Base-by-base conservation (phyloP, 495 filamentous ascomycete genomes). In the Sabuloglossum arenarium region DNA sequence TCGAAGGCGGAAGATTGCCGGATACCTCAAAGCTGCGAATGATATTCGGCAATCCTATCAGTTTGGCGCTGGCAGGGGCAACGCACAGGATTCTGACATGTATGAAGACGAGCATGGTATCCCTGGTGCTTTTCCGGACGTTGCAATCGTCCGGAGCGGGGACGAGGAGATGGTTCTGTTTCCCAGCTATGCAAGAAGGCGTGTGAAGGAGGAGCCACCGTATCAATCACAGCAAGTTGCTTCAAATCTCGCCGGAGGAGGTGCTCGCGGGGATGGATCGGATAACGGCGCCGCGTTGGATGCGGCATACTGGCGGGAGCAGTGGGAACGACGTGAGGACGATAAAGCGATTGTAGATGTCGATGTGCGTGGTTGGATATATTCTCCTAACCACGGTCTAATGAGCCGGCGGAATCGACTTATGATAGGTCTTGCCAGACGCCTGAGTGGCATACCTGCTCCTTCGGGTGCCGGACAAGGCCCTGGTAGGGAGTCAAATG, bases 281-380 rank as follows among this genome's bases (percentile, higher is more conserved):
- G 30, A 56, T 21, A 59, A 58, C 50, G 58, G 60, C 10, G 53
- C 64, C 4, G 58, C 69, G 47, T 70, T 70, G 12, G 78, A 81
- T 59, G 74, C 76, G 19, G 79, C 82, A 53, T 87, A 82, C 62
- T 84, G 84, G 75, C 72, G 69, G 37, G 67, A 76, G 29, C 76
- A 85, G 61, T 89, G 82, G 82, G 74, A 83, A 19, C 73, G 74
- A 56, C 69, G 78, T 29, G 81, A 88, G 64, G 79, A 86, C 45
- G 82, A 86, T 56, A 82, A 83, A 63, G 84, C 87, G 12, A 70
- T 95, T 16, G 86, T 94, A 3, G 88, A 93, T 65, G 87, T 96
- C 2, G 90, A 99, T 66, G 84, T 97, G 16, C 77, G 89, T 55
- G 91, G 91, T 23, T 99, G 93, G 91, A 75, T 96, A 47, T 95